Evolutionary conservation across 208 protist genomes (phyloP), one percentile per base, ranked within the genome.

Genomic region (Trichomonas tenax): DNA sequence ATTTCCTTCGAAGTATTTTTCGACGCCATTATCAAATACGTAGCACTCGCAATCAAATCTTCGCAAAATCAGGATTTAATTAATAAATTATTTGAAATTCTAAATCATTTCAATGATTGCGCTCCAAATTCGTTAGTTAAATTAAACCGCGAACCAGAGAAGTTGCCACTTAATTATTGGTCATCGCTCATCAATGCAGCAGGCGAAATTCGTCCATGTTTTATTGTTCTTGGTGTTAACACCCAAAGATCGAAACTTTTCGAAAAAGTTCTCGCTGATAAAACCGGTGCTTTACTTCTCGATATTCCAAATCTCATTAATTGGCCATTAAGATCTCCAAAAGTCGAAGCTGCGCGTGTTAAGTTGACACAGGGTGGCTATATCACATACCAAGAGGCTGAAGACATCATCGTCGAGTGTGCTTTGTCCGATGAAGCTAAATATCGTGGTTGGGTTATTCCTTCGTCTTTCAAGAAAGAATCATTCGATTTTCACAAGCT

Each of bases 401-500:
- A 93, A 51, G 6, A 48, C 0, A 34, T 93, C 6, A 93, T 93
- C 10, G 45, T 93, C 26, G 44, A 93, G 38, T 93, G 86, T 26
- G 86, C 86, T 0, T 34, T 34, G 0, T 26, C 41, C 6, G 40
- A 41, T 15, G 44, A 23, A 38, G 86, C 86, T 10, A 93, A 44
- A 26, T 93, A 93, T 51, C 86, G 86, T 38, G 86, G 86, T 21
- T 93, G 86, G 86, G 51, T 93, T 51, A 51, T 93, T 51, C 86
- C 86, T 26, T 34, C 86, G 8, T 51, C 44, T 11, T 93, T 93
- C 31, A 41, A 93, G 15, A 93, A 93, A 58, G 26, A 48, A 14
- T 58, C 41, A 34, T 93, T 93, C 31, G 86, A 93, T 38, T 34
- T 93, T 38, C 44, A 41, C 26, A 93, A 41, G 0, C 4, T 93